Evolutionary conservation across 2,329 filamentous ascomycete genomes (phyloP), one percentile per base, ranked within the genome.

Genomic region (Beauveria scarabaeidicola): DNA sequence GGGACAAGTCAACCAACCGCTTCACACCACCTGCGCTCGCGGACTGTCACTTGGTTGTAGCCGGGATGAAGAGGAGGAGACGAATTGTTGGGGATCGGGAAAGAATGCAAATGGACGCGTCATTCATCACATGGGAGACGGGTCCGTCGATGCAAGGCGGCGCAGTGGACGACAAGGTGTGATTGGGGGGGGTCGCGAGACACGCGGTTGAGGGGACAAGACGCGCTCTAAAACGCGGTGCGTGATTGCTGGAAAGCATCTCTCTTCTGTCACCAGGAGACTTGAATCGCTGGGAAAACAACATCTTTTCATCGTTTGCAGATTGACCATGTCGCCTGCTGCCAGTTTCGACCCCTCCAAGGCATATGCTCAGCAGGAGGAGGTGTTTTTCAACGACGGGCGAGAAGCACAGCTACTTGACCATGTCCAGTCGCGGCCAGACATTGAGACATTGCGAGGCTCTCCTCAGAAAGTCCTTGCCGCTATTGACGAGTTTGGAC

Each of bases 391-490:
- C 62, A 83, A 90, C 64, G 88, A 91, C 69, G 88, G 88, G 19
- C 82, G 88, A 23, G 89, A 93, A 69, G 82, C 87, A 61, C 85
- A 89, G 66, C 79, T 93, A 5, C 76, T 92, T 5, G 83, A 88
- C 63, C 90, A 82, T 68, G 76, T 93, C 59, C 87, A 86, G 70
- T 74, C 72, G 58, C 82, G 83, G 41, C 77, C 83, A 1, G 77
- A 87, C 61, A 72, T 89, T 29, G 81, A 86, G 3, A 74, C 83
- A 55, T 79, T 91, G 59, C 78, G 85, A 54, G 84, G 82, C 21
- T 84, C 82, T 21, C 88, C 89, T 0, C 68, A 79, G 17, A 80
- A 79, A 59, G 81, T 93, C 1, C 76, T 92, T 0, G 76, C 78
- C 27, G 83, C 83, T 29, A 91, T 93, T 69, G 88, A 93, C 67